Base-by-base conservation (phyloP, 1,139 yeast genomes). In the Protomyces arabidopsidicola region DNA sequence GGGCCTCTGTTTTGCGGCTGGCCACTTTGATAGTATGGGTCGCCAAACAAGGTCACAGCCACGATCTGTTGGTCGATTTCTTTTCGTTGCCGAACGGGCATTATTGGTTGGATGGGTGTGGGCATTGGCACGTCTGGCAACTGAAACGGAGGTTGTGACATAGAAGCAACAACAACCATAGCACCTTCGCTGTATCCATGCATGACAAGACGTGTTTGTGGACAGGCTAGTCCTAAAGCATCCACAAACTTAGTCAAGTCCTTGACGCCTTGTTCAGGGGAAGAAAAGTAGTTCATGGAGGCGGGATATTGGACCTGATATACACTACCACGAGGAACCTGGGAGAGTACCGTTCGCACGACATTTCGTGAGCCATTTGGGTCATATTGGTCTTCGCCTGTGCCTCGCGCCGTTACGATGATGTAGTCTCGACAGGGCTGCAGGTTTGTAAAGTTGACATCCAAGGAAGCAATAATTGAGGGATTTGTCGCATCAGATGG, bases 171-270 rank as follows among this genome's bases (percentile, higher is more conserved):
- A n/a, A 50, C 39, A 3, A 57, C 61, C 61, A 57, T 57, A 50
- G 61, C 61, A 18, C 61, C 61, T 18, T 57, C 39, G 31, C 61
- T 48, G 38, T 57, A 57, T 38, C 61, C 61, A 38, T 48, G 52
- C 31, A 34, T 35, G n/a, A 38, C 55, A 36, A 57, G 36, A 12
- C 27, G 34, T n/a, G 51, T 36, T 20, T 35, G 16, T 31, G 61
- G 61, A 57, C 61, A 57, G 31, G 35, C 52, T 16, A 35, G 24
- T 9, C 20, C 38, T 50, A 57, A 16, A 14, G 55, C 55, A 10
- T 39, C 45, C 18, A 57, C 50, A 45, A 48, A 50, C 6, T n/a
- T 36, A 9, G 27, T 27, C 54, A 57, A 24, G 50, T 57, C 61
- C 14, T 42, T 24, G 24, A 53, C 61, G 6, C 61, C 61, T n/a